Percentiles rank a stretch among this genome's conserved stretches.
Evolutionary conservation across 192 early-diverging fungal species (phyloP).

Genomic region (Linnemannia exigua): DNA sequence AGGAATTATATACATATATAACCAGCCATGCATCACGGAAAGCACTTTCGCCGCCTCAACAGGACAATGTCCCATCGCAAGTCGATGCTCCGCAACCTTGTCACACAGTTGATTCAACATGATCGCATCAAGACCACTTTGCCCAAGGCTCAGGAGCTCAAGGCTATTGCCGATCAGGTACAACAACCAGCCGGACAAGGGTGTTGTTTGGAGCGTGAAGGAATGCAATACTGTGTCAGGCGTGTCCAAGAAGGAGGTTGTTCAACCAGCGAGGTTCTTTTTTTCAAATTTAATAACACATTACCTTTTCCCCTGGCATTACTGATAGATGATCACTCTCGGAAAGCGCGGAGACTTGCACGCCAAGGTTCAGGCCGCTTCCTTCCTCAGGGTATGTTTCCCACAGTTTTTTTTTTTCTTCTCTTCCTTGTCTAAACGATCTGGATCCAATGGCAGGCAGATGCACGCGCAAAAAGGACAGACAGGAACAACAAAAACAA

Average conservation of each 20-base stretch:
- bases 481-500: neutral
- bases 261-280: no score
- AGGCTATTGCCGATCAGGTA: slow-evolving; percentile 87
- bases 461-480: neutral
- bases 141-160: slow-evolving; percentile 92
- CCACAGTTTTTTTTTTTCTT: neutral
- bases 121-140: slow-evolving; percentile 95
- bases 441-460: neutral
- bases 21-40: slow-evolving; percentile 71
- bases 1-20: slow-evolving; percentile 2
- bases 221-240: neutral
- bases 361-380: slow-evolving; percentile 71
- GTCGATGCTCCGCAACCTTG: slow-evolving; percentile 87
- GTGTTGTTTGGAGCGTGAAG: neutral
- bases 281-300: neutral
- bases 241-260: no score
- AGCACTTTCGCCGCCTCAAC: slow-evolving; percentile 71
- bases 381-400: slow-evolving; percentile 64
- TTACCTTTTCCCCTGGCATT: neutral
- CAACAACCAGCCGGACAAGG: neutral
- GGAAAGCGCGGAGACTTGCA: slow-evolving; percentile 80
- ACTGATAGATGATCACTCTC: slow-evolving; percentile 81
- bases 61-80: slow-evolving; percentile 78
- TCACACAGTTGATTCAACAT: slow-evolving; percentile 86
- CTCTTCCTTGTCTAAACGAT: neutral